Evolutionary conservation across 495 filamentous ascomycete species (phyloP).

Genomic region (Penicillium ochrochloron): DNA sequence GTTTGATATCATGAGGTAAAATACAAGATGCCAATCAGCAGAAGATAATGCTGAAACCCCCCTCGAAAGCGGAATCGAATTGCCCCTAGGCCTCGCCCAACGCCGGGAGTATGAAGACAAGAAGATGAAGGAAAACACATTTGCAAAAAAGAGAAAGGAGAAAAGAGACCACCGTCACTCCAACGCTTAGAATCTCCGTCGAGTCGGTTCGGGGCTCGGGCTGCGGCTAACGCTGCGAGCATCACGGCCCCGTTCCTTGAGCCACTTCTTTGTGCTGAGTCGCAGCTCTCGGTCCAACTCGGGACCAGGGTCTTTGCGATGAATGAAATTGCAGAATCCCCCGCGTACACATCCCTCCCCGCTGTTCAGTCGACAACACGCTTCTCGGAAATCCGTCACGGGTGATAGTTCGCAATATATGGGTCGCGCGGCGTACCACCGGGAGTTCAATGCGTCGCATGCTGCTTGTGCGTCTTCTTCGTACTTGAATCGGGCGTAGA

Average conservation of each 20-base stretch:
- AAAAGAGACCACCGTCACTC: neutral
- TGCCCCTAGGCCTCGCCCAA: constrained; percentile 35
- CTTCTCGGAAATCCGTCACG: constrained; percentile 98
- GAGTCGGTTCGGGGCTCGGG: constrained; percentile 76
- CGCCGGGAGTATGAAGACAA: constrained; percentile 30
- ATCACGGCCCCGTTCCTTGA: constrained; percentile 83
- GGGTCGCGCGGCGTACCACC: constrained; percentile 96
- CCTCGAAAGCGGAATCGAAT: constrained; percentile 23
- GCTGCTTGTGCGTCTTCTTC: constrained; percentile 93
- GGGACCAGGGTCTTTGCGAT: constrained; percentile 87
- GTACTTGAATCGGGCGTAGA: constrained; percentile 99
- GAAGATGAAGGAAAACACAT: constrained; percentile 21
- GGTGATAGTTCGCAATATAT: constrained; percentile 98
- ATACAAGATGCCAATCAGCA: constrained; percentile 29
- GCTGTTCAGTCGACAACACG: constrained; percentile 91
- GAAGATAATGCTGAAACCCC: constrained; percentile 26
- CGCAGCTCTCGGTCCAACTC: constrained; percentile 90
- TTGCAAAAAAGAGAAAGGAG: constrained; percentile 16
- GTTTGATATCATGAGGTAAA: constrained; percentile 32
- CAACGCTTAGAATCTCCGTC: constrained; percentile 63
- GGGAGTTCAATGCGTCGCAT: constrained; percentile 89
- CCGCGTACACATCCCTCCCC: constrained; percentile 95
- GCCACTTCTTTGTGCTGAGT: constrained; percentile 93
- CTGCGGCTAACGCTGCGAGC: constrained; percentile 76
- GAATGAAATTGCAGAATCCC: constrained; percentile 99